Evolutionary conservation across 306 rosid genomes (phyloP).

Genomic region (Cucumis sativus): Cucumber_9930_V3 NC_026655.2:19677001-19677500

Average conservation of each 20-base stretch:
- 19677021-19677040: constrained; percentile 1
- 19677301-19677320: neutral
- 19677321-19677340: neutral
- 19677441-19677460: no score
- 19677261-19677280: neutral
- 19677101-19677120: neutral
- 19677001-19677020: neutral
- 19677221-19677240: neutral
- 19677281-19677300: neutral
- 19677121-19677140: no score
- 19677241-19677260: no score
- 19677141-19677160: no score
- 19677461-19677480: no score
- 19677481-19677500: no score
- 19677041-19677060: no score
- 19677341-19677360: neutral
- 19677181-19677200: neutral
- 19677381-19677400: no score
- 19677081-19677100: neutral
- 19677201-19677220: neutral
- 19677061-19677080: neutral
- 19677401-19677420: no score
- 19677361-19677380: no score
- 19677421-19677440: no score
- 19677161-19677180: neutral